Conservation (phyloP, 2,329 filamentous ascomycete genomes). For the Diplodia intermedia region DNA sequence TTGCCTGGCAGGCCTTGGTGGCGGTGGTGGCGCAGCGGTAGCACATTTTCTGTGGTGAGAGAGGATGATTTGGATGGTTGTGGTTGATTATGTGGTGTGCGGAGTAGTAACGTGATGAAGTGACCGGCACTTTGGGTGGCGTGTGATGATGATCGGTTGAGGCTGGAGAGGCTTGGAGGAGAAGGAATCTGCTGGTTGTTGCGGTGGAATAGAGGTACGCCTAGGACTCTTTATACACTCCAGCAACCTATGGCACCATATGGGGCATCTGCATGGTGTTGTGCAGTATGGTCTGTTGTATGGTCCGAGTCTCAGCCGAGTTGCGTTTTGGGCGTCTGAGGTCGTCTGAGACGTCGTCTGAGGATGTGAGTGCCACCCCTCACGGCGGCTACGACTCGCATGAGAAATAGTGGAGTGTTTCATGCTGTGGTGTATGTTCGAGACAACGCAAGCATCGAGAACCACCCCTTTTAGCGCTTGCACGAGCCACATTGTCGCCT, state of each 20-base stretch:
- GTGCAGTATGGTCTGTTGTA: conserved; percentile 18
- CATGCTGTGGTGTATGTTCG: not conserved
- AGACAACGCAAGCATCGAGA: conserved; percentile 1
- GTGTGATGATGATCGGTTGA: not conserved
- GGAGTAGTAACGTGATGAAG: conserved; percentile 1
- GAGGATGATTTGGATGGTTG: no score
- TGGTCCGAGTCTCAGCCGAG: conserved; percentile 27
- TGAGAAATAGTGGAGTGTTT: conserved; percentile 25
- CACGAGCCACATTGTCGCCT: not conserved
- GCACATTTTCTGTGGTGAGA: not conserved
- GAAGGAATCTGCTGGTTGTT: not conserved
- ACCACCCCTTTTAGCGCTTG: conserved; percentile 5
- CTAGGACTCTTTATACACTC: not conserved
- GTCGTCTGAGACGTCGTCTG: conserved; percentile 28
- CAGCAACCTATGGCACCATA: not conserved
- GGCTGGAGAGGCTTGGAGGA: not conserved
- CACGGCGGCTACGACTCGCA: not conserved
- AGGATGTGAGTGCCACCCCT: conserved; percentile 1
- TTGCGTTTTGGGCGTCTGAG: conserved; percentile 25
- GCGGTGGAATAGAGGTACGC: not conserved
- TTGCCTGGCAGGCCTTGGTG: conserved; percentile 10
- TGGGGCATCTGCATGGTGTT: conserved; percentile 18
- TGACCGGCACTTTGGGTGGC: conserved; percentile 22
- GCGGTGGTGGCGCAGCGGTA: conserved; percentile 8
- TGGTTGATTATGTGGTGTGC: not conserved